Conservation (phyloP, 306 rosid species). For the Quercus parvula region DNA sequence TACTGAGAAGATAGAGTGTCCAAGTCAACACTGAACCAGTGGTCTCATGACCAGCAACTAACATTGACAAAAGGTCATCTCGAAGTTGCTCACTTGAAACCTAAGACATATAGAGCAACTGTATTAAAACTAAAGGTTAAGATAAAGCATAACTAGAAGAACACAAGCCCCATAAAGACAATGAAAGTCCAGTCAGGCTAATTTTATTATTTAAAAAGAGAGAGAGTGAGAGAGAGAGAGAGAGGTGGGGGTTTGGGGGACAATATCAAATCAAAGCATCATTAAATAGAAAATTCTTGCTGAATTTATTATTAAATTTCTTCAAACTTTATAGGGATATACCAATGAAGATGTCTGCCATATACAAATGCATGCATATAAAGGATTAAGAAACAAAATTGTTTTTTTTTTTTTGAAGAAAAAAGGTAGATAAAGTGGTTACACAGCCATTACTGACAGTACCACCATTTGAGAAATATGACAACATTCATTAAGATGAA, state of each 20-base stretch:
- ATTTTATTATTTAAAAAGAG: no score
- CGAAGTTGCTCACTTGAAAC: slow-evolving; percentile 88
- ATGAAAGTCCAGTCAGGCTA: not conserved
- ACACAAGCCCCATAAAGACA: not conserved
- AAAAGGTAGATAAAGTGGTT: no score
- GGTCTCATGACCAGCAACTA: slow-evolving; percentile 98
- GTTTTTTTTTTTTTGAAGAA: no score
- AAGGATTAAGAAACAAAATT: no score
- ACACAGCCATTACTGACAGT: no score
- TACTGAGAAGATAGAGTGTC: slow-evolving; percentile 93
- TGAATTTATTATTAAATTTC: not conserved
- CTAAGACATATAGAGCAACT: slow-evolving; percentile 33
- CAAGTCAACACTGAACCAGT: slow-evolving; percentile 95
- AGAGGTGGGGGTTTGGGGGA: no score
- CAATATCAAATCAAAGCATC: not conserved
- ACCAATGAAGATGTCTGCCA: not conserved
- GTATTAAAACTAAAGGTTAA: slow-evolving; percentile 16
- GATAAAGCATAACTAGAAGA: not conserved
- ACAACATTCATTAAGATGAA: no score
- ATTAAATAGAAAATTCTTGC: not conserved
- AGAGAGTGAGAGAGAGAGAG: no score
- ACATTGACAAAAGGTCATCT: slow-evolving; percentile 87
- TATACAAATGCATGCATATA: not conserved
- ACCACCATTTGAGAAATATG: no score
- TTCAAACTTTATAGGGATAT: not conserved